Percentiles rank a stretch among this genome's conserved stretches.
These are phyloP conservation scores for Populus hybrid DNA, from an alignment of 441 rosid genomes.

Conservation along the genomic window DNA sequence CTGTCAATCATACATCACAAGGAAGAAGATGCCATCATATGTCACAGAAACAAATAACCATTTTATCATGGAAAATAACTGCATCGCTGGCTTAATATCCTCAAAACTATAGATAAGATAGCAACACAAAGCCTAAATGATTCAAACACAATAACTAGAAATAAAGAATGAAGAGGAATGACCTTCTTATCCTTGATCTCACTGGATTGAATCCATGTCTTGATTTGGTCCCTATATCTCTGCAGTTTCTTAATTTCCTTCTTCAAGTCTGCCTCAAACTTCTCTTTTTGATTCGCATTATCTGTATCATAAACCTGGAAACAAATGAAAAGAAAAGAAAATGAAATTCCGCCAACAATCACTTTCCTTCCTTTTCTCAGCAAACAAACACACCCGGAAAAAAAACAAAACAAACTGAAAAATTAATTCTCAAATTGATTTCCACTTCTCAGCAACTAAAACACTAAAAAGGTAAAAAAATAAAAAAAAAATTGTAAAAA, in stretches of 20 bases:
- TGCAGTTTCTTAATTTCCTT: too few relatives aligned
- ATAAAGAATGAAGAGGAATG: slow-evolving; percentile 15
- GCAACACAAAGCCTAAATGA: background rate
- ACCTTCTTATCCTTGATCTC: slow-evolving; percentile 99
- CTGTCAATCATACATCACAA: background rate
- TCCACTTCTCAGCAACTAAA: background rate
- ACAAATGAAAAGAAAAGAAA: slow-evolving; percentile 10
- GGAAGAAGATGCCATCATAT: slow-evolving; percentile 8
- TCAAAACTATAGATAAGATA: background rate
- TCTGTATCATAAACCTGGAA: slow-evolving; percentile 94
- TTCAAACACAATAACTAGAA: background rate
- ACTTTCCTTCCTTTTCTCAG: background rate
- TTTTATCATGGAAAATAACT: background rate
- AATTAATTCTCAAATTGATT: background rate
- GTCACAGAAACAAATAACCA: background rate
- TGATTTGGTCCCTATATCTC: too few relatives aligned
- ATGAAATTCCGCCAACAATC: background rate
- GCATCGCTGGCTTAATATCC: background rate
- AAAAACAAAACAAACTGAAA: background rate
- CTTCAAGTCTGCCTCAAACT: slow-evolving; percentile 98
- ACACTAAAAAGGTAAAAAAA: background rate
- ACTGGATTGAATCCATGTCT: slow-evolving; percentile 99
- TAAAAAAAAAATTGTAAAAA: too few relatives aligned
- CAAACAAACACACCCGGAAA: background rate
- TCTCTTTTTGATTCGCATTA: slow-evolving; percentile 97